phyloP scores from a whole-genome alignment of 2,329 filamentous ascomycete species.

The Stromatinia cepivora region DNA sequence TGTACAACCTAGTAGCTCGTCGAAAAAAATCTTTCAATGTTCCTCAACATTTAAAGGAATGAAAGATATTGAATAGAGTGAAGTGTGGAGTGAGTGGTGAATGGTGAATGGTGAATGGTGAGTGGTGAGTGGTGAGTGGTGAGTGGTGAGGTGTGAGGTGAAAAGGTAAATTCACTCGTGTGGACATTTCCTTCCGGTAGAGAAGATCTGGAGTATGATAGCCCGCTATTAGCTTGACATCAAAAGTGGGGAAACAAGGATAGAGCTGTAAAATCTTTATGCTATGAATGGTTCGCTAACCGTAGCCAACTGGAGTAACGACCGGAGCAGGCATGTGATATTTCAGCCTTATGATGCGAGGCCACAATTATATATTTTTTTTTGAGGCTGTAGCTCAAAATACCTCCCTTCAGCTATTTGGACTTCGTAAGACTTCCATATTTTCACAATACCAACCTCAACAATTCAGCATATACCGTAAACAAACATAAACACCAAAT shows the following conservation, averaged over 20 bases:
- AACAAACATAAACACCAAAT: background rate
- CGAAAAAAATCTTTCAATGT: no score
- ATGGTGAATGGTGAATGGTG: no score
- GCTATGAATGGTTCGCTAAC: background rate
- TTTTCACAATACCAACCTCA: background rate
- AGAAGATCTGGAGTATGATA: slow-evolving; percentile 11
- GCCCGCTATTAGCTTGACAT: background rate
- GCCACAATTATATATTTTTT: slow-evolving; percentile 3
- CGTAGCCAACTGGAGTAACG: background rate
- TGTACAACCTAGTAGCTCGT: no score
- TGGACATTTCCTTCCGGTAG: background rate
- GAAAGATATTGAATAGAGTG: background rate
- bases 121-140: background rate
- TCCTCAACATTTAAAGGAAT: background rate
- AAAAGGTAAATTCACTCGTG: background rate
- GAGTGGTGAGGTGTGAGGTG: background rate
- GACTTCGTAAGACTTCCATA: background rate
- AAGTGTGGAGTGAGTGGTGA: background rate
- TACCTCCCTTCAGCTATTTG: background rate
- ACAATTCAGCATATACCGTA: background rate
- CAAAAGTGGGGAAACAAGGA: background rate
- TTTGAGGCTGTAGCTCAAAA: background rate
- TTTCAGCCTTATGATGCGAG: slow-evolving; percentile 2
- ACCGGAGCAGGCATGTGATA: slow-evolving; percentile 5
- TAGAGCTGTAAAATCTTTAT: background rate